Percentiles rank a stretch among this genome's conserved stretches.
These are phyloP conservation scores for Aspergillus ochraceoroseus DNA, from an alignment of 2,329 filamentous ascomycete species.

Conservation along the genomic window DNA sequence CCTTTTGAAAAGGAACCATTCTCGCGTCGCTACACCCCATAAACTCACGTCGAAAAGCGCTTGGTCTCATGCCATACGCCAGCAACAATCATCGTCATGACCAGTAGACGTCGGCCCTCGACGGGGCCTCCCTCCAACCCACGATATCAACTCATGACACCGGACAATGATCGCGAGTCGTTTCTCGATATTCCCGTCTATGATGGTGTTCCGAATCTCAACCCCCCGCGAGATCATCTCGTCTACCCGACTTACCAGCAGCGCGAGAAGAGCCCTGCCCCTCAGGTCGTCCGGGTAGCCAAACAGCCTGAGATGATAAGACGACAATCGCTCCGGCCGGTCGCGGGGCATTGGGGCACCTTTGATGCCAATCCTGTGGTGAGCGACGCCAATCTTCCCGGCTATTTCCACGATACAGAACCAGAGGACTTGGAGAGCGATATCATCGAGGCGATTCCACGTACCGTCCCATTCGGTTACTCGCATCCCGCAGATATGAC, in stretches of 20 bases:
- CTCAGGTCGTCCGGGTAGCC: conserved; percentile 10
- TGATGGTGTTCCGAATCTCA: conserved; percentile 5
- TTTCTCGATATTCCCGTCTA: conserved; percentile 7
- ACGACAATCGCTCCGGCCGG: conserved; percentile 6
- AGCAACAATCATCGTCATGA: no score
- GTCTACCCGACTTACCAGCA: conserved; percentile 6
- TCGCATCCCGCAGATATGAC: conserved; percentile 3
- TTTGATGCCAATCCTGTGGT: background rate
- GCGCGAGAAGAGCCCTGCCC: conserved; percentile 11
- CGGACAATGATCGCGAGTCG: conserved; percentile 7
- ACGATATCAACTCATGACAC: conserved; percentile 11
- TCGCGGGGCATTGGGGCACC: conserved; percentile 10
- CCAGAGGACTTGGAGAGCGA: background rate
- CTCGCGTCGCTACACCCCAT: no score
- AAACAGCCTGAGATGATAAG: conserved; percentile 13
- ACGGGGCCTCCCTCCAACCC: conserved; percentile 4
- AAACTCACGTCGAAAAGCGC: no score
- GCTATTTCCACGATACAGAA: conserved; percentile 9
- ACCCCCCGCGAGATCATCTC: conserved; percentile 6
- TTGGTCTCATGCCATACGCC: no score
- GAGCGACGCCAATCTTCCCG: conserved; percentile 6
- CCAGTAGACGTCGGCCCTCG: conserved; percentile 7
- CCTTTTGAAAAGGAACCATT: no score
- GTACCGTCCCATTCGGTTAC: conserved; percentile 1
- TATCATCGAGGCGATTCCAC: conserved; percentile 5